Base-by-base conservation (phyloP, 176 grass and related monocot species). In the Neostapfia colusana region DNA sequence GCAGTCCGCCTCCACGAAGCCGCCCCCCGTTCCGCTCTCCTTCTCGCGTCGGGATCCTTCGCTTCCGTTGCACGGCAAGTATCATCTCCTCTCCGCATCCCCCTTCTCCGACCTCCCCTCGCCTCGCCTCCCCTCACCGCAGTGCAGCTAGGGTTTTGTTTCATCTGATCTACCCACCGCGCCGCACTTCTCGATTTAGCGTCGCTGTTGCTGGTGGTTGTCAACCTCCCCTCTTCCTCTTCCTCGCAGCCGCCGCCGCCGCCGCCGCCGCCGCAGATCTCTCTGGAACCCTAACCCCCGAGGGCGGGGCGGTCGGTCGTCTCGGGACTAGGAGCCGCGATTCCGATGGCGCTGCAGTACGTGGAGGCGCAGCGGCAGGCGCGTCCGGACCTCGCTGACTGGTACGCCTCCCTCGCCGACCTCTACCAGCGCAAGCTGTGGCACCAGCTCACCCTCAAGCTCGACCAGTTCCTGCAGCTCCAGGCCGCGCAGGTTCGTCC, bases 381-480 rank as follows among this genome's bases (percentile, higher is more conserved):
- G 57, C 90, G 82, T 28, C 88, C 93, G 60, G 93, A 97, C 82
- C 86, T 97, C 38, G 90, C 85, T 69, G 93, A 97, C 14, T 97
- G 90, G 90, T 97, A 93, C 59, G 77, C 68, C 45, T 34, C 81
- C 58, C 77, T 97, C 62, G 77, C 85, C 11, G 93, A 93, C 80
- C 80, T 97, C 75, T 97, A 97, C 85, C 87, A 97, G 60, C 84
- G 76, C 63, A 97, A 90, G 73, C 85, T 97, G 6, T 97, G 88
- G 88, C 90, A 93, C 83, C 93, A 97, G 85, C 93, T 97, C 73
- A 97, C 93, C 76, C 85, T 97, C 77, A 93, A 97, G 85, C 88
- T 97, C 41, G 93, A 97, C 57, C 83, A 97, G 26, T 97, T 97
- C 88, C 85, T 97, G 23, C 87, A 87, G 75, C 86, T 97, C 56